Evolutionary conservation across 768 basidiomycete species (phyloP).

Genomic region (Boletus coccyginus): DNA sequence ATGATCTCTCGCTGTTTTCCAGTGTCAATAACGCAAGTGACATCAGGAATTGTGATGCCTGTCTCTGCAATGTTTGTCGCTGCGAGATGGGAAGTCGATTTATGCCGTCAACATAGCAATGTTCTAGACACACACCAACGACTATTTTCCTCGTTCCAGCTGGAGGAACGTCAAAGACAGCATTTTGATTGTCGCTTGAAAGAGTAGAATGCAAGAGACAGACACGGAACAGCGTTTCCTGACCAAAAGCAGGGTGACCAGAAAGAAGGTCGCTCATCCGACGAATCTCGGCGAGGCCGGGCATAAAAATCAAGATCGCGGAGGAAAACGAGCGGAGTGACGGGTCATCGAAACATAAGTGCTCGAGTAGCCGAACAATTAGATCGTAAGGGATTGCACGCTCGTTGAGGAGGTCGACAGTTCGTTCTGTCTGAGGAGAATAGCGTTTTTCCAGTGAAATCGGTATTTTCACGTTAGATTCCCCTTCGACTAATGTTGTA

Average conservation of each 20-base stretch:
- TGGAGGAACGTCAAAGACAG: slow-evolving; percentile 88
- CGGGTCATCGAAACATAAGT: slow-evolving; percentile 69
- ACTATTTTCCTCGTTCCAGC: slow-evolving; percentile 87
- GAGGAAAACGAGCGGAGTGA: slow-evolving; percentile 57
- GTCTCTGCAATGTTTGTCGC: slow-evolving; percentile 96
- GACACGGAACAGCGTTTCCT: slow-evolving; percentile 60
- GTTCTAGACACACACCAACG: slow-evolving; percentile 56
- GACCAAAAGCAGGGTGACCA: slow-evolving; percentile 73
- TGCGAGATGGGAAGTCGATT: slow-evolving; percentile 25
- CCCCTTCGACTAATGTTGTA: slow-evolving; percentile 32
- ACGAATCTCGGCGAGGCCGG: slow-evolving; percentile 91
- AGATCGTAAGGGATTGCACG: slow-evolving; percentile 90
- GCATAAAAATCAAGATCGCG: slow-evolving; percentile 90
- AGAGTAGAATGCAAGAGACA: slow-evolving; percentile 91
- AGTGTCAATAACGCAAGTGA: slow-evolving; percentile 93
- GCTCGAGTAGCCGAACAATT: slow-evolving; percentile 78
- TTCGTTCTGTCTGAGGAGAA: slow-evolving; percentile 66
- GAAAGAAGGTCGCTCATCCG: slow-evolving; percentile 77
- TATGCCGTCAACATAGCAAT: neutral
- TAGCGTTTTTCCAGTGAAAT: slow-evolving; percentile 76
- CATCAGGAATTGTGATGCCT: slow-evolving; percentile 97
- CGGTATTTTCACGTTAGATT: slow-evolving; percentile 20
- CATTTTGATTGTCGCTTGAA: slow-evolving; percentile 85
- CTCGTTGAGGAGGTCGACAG: slow-evolving; percentile 85
- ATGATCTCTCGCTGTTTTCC: slow-evolving; percentile 95